Conservation (phyloP, 805 yeast species). For the Yarrowia sp. region DNA sequence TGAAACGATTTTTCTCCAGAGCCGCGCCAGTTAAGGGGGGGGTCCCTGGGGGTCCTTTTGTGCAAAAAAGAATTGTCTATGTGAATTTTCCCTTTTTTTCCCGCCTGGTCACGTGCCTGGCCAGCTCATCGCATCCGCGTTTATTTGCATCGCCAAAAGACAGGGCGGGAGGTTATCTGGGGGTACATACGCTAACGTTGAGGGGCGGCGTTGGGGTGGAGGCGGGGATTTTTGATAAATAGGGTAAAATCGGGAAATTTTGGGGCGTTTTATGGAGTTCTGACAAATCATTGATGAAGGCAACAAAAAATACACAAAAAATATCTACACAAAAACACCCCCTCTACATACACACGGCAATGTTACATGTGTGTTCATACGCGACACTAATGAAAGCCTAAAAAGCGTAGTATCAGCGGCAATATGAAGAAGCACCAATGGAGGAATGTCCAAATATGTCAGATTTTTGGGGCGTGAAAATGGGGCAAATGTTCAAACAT, state of each 20-base stretch:
- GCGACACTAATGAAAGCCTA: not conserved
- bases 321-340: no score
- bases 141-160: constrained; percentile 20
- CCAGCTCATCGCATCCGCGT: not conserved
- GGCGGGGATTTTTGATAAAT: no score
- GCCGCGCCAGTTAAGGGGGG: constrained; percentile 8
- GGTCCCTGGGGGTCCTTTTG: constrained; percentile 26
- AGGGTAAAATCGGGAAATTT: not conserved
- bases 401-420: not conserved
- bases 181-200: not conserved
- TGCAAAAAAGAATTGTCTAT: not conserved
- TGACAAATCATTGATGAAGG: no score
- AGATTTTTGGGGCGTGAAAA: not conserved
- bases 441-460: not conserved
- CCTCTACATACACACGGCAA: no score
- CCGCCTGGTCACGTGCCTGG: not conserved
- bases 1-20: not conserved
- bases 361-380: not conserved
- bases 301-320: no score
- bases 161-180: constrained; percentile 24
- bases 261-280: no score
- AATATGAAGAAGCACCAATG: not conserved
- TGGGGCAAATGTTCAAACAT: no score
- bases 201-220: constrained; percentile 2
- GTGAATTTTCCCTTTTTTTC: constrained; percentile 2